Evolutionary conservation across 140 eudicot species (phyloP).

Genomic region (Stevia rebaudiana): DNA sequence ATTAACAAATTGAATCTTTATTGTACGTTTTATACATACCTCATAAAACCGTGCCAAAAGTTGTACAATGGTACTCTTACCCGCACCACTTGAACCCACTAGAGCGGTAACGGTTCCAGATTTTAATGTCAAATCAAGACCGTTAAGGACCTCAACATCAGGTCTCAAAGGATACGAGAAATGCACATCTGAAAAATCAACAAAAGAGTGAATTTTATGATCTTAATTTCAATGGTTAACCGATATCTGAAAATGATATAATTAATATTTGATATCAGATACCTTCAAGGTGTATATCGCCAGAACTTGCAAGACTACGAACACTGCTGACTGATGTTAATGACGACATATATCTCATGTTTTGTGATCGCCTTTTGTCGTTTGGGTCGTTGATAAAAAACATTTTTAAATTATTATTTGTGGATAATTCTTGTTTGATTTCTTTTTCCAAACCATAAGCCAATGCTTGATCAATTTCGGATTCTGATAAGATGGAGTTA

Average conservation of each 20-base stretch:
- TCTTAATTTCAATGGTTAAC: background rate
- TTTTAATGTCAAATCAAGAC: slow-evolving; percentile 71
- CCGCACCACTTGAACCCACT: slow-evolving; percentile 98
- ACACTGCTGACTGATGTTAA: slow-evolving; percentile 61
- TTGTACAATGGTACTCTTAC: slow-evolving; percentile 95
- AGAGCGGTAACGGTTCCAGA: slow-evolving; percentile 88
- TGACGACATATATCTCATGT: slow-evolving; percentile 64
- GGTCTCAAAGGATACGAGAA: slow-evolving; percentile 95
- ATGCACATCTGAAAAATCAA: slow-evolving; percentile 61
- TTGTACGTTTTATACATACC: slow-evolving; percentile 28
- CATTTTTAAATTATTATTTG: slow-evolving; percentile 41
- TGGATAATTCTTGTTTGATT: slow-evolving; percentile 41
- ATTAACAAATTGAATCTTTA: background rate
- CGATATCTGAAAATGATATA: background rate
- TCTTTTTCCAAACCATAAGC: slow-evolving; percentile 79
- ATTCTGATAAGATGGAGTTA: slow-evolving; percentile 63
- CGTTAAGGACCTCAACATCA: slow-evolving; percentile 72
- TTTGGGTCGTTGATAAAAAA: slow-evolving; percentile 40
- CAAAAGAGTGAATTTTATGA: background rate
- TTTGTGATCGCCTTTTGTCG: slow-evolving; percentile 37
- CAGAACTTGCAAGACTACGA: slow-evolving; percentile 63
- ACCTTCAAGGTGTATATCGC: slow-evolving; percentile 94
- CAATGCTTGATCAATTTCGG: slow-evolving; percentile 80
- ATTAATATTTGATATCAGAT: slow-evolving; percentile 12
- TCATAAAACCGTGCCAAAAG: slow-evolving; percentile 96